phyloP scores from a whole-genome alignment of 2,329 filamentous ascomycete species.

The Phoma sp. region DNA sequence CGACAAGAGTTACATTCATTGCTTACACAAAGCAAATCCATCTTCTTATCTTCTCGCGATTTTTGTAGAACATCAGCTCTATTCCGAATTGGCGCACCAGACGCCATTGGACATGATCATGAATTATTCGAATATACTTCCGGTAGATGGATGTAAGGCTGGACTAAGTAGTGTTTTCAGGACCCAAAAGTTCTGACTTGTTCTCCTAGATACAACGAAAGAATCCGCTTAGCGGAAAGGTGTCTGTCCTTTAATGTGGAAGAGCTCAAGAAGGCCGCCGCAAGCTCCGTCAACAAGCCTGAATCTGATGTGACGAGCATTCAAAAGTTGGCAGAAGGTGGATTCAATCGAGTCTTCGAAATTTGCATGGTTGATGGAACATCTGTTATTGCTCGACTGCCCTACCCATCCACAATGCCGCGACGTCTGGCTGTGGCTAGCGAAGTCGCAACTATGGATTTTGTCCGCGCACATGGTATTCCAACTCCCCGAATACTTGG shows the following conservation, averaged over 20 bases:
- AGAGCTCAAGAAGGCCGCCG: constrained; percentile 20
- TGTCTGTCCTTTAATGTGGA: constrained; percentile 29
- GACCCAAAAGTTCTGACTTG: constrained; percentile 1
- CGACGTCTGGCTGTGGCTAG: constrained; percentile 44
- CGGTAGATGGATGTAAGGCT: constrained; percentile 37
- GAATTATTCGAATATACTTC: constrained; percentile 39
- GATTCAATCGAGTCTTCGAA: constrained; percentile 47
- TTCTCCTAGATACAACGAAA: constrained; percentile 30
- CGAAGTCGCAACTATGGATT: constrained; percentile 48
- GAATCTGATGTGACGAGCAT: not conserved
- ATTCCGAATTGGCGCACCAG: not conserved
- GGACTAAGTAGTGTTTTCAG: not conserved
- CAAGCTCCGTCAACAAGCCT: not conserved
- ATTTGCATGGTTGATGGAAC: constrained; percentile 37
- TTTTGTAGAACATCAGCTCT: not conserved
- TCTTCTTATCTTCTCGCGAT: not conserved
- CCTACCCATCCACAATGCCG: constrained; percentile 42
- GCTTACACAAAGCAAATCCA: not conserved
- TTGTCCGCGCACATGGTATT: constrained; percentile 37
- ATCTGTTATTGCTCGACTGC: constrained; percentile 42
- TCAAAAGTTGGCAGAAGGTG: constrained; percentile 26
- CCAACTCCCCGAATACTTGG: constrained; percentile 34
- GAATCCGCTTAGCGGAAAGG: constrained; percentile 27
- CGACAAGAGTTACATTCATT: not conserved
- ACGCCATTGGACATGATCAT: constrained; percentile 9